Conservation (phyloP, 768 basidiomycete genomes). For the Macrolepiota dolichaula region DNA sequence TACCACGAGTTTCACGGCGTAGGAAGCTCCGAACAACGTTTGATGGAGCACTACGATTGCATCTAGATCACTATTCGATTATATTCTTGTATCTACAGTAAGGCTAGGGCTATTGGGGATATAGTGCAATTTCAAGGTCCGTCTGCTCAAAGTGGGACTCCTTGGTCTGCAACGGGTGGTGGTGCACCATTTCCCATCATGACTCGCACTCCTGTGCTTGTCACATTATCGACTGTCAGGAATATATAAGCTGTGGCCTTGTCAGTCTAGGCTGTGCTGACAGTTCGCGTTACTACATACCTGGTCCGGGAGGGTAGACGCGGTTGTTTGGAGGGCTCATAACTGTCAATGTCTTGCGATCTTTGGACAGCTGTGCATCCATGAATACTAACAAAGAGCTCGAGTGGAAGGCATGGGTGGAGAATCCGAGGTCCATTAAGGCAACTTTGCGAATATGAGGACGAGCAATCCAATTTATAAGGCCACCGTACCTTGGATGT, state of each 20-base stretch:
- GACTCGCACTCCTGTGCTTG: slow-evolving; percentile 33
- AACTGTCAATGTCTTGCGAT: slow-evolving; percentile 31
- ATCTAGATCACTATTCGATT: not conserved
- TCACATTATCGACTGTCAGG: slow-evolving; percentile 14
- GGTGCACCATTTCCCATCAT: slow-evolving; percentile 36
- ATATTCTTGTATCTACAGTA: not conserved
- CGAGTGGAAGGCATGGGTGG: slow-evolving; percentile 38
- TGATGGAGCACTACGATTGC: too few species aligned
- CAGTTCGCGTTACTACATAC: slow-evolving; percentile 9
- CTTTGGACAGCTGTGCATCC: slow-evolving; percentile 26
- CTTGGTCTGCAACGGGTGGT: slow-evolving; percentile 35
- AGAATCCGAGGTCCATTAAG: slow-evolving; percentile 40
- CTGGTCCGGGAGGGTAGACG: slow-evolving; percentile 41
- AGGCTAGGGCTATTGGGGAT: not conserved
- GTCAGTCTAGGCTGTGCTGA: not conserved
- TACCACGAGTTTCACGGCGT: too few species aligned
- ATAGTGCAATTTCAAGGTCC: not conserved
- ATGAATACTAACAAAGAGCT: slow-evolving; percentile 36
- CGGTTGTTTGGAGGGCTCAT: slow-evolving; percentile 31
- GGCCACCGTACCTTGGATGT: slow-evolving; percentile 26
- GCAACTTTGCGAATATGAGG: slow-evolving; percentile 23
- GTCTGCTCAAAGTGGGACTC: slow-evolving; percentile 16
- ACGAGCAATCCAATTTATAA: not conserved
- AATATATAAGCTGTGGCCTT: not conserved
- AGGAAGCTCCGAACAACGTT: too few species aligned